These are phyloP conservation scores for Citrus australasica DNA, from an alignment of 345 rosid genomes.

Conservation along the genomic window DNA sequence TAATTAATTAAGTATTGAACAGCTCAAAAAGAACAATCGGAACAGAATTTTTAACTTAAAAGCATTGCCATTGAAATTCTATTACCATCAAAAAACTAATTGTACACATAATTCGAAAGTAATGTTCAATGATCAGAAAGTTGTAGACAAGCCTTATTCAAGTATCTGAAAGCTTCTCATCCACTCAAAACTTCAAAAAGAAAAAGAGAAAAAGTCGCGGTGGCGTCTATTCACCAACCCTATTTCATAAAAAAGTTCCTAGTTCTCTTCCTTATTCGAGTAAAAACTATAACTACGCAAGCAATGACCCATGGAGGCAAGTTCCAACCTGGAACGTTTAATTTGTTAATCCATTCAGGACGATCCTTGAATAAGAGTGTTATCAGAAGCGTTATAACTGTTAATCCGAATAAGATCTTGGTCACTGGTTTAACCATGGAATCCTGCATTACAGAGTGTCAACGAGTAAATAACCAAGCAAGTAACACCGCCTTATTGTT, in stretches of 20 bases:
- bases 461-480: not conserved
- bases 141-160: not conserved
- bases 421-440: conserved; percentile 79
- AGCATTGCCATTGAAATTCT: not conserved
- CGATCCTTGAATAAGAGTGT: conserved; percentile 56
- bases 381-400: conserved; percentile 48
- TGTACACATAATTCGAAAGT: not conserved
- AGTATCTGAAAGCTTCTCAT: not conserved
- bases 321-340: conserved; percentile 40
- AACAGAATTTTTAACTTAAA: not conserved
- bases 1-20: too few species aligned
- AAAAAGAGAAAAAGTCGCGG: not conserved
- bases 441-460: conserved; percentile 50
- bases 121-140: not conserved
- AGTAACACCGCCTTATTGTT: not conserved
- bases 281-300: conserved; percentile 74
- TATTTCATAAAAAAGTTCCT: conserved; percentile 53
- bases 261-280: conserved; percentile 94
- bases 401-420: conserved; percentile 63
- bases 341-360: conserved; percentile 59
- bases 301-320: conserved; percentile 95
- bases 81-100: not conserved
- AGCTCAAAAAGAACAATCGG: not conserved
- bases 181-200: not conserved
- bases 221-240: conserved; percentile 31